Evolutionary conservation across 2,329 filamentous ascomycete species (phyloP).

Genomic region (Escovopsis sp.): DNA sequence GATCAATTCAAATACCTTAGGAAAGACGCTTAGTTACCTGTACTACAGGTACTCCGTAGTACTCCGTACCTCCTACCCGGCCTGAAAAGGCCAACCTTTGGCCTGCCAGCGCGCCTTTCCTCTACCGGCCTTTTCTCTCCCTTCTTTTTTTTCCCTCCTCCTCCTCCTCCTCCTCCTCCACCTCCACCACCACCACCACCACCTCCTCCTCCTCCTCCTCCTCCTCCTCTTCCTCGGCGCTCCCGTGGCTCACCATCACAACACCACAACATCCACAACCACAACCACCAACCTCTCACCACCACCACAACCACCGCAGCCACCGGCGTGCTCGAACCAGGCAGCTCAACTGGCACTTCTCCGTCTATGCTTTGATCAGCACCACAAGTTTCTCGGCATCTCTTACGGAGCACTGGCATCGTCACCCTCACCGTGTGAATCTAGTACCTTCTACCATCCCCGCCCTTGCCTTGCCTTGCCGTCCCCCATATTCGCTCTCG

Average conservation of each 20-base stretch:
- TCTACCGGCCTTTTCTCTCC: conserved; percentile 10
- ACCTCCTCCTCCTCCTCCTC: conserved; percentile 8
- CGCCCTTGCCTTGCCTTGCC: conserved; percentile 6
- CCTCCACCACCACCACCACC: conserved; percentile 13
- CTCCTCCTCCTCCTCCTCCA: conserved; percentile 9
- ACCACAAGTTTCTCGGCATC: not conserved
- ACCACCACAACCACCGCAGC: not conserved
- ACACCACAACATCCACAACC: conserved; percentile 1
- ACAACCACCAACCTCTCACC: conserved; percentile 1
- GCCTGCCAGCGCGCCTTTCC: not conserved
- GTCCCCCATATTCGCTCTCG: no score
- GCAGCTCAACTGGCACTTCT: no score
- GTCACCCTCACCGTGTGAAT: no score
- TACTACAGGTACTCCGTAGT: no score
- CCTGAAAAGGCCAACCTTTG: not conserved
- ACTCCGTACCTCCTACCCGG: no score
- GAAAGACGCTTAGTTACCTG: no score
- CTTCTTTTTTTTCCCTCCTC: conserved; percentile 14
- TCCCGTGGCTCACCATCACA: not conserved
- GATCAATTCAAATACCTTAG: no score
- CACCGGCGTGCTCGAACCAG: not conserved
- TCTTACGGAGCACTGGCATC: no score
- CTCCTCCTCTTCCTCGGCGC: conserved; percentile 1
- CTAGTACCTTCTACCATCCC: not conserved
- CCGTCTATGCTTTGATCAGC: no score